A percentile compares a stretch with the other conserved stretches of the same genome.
Conservation (phyloP, 257 asterid genomes). For the Jacaranda copaia region DNA sequence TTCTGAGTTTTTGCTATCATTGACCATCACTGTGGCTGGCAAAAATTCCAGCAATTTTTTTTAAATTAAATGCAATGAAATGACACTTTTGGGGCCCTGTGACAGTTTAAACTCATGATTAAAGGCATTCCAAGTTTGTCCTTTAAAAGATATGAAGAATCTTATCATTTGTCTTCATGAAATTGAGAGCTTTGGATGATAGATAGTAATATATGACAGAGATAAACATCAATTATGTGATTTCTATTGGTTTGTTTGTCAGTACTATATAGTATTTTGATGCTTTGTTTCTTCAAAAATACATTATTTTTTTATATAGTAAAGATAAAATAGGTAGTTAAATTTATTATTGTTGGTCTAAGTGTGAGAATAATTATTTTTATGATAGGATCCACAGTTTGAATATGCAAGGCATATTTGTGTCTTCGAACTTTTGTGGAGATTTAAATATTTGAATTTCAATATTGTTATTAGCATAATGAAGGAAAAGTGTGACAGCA, state of each 20-base stretch:
- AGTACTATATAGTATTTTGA: not conserved
- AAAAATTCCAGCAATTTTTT: slow-evolving; percentile 39
- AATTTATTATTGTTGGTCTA: too few species aligned
- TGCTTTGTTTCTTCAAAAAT: not conserved
- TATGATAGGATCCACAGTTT: too few species aligned
- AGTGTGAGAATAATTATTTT: too few species aligned
- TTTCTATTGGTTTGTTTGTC: not conserved
- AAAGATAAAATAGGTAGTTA: too few species aligned
- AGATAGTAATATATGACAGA: slow-evolving; percentile 25
- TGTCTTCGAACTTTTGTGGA: too few species aligned
- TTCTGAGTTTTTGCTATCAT: slow-evolving; percentile 50
- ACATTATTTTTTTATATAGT: too few species aligned
- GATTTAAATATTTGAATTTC: too few species aligned
- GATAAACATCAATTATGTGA: slow-evolving; percentile 8
- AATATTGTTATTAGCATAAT: too few species aligned
- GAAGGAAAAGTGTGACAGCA: too few species aligned
- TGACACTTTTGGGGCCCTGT: slow-evolving; percentile 47
- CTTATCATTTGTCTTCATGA: slow-evolving; percentile 46
- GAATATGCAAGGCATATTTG: too few species aligned
- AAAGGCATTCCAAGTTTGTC: slow-evolving; percentile 45
- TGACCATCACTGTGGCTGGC: slow-evolving; percentile 67
- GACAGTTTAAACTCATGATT: slow-evolving; percentile 48
- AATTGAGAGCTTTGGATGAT: slow-evolving; percentile 50
- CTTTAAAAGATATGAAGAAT: slow-evolving; percentile 38
- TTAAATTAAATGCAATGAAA: slow-evolving; percentile 18